Conservation (phyloP, 1,139 yeast species). For the Debaryomyces sp. region DNA sequence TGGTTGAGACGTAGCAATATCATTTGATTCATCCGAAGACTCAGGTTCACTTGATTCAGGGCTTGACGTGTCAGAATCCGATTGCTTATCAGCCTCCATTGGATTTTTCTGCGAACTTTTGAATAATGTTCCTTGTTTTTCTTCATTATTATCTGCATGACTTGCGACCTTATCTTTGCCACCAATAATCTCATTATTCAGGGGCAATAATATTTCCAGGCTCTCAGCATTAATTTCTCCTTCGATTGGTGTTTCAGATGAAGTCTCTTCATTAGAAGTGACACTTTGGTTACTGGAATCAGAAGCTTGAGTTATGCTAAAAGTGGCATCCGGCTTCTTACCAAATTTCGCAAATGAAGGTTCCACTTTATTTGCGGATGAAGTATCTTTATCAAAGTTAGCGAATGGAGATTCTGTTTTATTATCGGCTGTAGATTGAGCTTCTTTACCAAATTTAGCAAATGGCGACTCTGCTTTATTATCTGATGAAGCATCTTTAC, state of each 20-base stretch:
- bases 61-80: constrained; percentile 3
- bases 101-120: background rate
- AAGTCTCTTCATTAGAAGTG: constrained; percentile 5
- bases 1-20: background rate
- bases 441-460: constrained; percentile 1
- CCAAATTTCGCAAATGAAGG: constrained; percentile 9
- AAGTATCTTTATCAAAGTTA: background rate
- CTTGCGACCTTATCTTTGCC: constrained; percentile 2
- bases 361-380: constrained; percentile 3
- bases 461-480: constrained; percentile 9
- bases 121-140: background rate
- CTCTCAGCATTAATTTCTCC: constrained; percentile 10
- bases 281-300: constrained; percentile 3
- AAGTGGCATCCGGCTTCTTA: background rate
- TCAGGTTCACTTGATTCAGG: background rate
- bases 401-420: constrained; percentile 8
- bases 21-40: constrained; percentile 10
- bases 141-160: background rate
- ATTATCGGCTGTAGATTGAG: constrained; percentile 2
- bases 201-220: background rate
- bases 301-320: background rate
- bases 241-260: constrained; percentile 4
- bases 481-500: background rate
- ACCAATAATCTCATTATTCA: background rate
- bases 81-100: constrained; percentile 5